A percentile compares a stretch with the other conserved stretches of the same genome.
phyloP scores from a whole-genome alignment of 2,329 filamentous ascomycete species.

The Amesomyces nigricolor region DNA sequence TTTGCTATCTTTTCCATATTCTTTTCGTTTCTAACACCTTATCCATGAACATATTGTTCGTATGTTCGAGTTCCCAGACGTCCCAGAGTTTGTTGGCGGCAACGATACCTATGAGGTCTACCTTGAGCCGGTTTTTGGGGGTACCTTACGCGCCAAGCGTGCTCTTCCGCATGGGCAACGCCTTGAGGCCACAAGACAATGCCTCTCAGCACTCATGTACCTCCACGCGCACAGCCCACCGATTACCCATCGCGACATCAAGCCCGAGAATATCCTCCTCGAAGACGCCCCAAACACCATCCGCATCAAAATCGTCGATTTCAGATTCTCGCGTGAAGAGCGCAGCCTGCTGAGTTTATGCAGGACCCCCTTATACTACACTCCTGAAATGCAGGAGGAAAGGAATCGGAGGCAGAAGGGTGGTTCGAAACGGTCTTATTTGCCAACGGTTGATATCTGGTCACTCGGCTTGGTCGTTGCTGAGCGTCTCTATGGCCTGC shows the following conservation, averaged over 20 bases:
- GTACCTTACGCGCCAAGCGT: neutral
- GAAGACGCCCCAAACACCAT: neutral
- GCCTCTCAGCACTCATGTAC: neutral
- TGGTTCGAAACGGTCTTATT: neutral
- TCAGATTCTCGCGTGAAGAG: neutral
- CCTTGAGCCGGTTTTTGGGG: neutral
- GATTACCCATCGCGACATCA: neutral
- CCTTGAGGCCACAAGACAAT: neutral
- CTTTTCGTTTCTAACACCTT: too few relatives aligned
- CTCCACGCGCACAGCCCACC: neutral
- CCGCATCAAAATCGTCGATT: neutral
- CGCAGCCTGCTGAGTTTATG: neutral
- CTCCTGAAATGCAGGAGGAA: neutral
- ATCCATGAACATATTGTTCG: too few relatives aligned
- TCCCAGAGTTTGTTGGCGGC: too few relatives aligned
- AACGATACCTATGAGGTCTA: neutral
- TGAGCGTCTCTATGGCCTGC: neutral
- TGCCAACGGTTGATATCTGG: neutral
- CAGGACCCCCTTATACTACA: neutral
- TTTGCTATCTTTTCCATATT: too few relatives aligned
- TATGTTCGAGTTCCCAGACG: too few relatives aligned
- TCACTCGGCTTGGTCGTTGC: neutral
- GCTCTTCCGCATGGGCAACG: neutral
- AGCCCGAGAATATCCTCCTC: slow-evolving; percentile 2
- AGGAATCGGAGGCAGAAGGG: too few relatives aligned